Evolutionary conservation across 768 basidiomycete species (phyloP).

Genomic region (Pulveroboletus frians): DNA sequence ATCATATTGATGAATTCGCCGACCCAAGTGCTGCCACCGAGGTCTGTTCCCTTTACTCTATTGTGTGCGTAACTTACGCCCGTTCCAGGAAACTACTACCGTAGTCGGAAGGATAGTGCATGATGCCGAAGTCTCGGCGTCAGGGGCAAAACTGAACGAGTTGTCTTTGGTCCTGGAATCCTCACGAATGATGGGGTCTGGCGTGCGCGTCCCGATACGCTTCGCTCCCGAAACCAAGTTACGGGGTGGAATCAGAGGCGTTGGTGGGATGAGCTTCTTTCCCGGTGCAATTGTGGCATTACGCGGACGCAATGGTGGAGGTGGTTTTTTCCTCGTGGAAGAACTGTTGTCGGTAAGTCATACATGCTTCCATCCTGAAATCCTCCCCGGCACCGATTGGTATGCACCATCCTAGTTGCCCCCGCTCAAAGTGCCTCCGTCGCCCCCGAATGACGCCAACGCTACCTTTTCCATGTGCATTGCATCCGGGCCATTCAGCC

Average conservation of each 20-base stretch:
- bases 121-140: conserved; percentile 55
- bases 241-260: conserved; percentile 55
- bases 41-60: conserved; percentile 27
- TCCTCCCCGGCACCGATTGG: not conserved
- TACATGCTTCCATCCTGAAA: not conserved
- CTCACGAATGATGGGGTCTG: conserved; percentile 68
- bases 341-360: conserved; percentile 73
- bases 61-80: not conserved
- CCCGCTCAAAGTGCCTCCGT: conserved; percentile 45
- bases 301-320: conserved; percentile 87
- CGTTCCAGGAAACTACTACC: conserved; percentile 52
- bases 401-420: conserved; percentile 48
- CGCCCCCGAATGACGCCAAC: conserved; percentile 31
- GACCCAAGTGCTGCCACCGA: conserved; percentile 65
- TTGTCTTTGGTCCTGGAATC: conserved; percentile 74
- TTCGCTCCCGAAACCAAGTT: conserved; percentile 66
- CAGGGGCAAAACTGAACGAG: conserved; percentile 67
- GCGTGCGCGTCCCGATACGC: conserved; percentile 62
- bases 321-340: conserved; percentile 76
- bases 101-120: conserved; percentile 71
- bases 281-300: conserved; percentile 85
- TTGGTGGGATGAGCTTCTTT: conserved; percentile 69
- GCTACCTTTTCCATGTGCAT: conserved; percentile 59
- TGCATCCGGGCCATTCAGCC: conserved; percentile 84
- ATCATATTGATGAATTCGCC: conserved; percentile 65